Evolutionary conservation across 352 stramenopile species (phyloP).

Genomic region (Phytophthora multivora): DNA sequence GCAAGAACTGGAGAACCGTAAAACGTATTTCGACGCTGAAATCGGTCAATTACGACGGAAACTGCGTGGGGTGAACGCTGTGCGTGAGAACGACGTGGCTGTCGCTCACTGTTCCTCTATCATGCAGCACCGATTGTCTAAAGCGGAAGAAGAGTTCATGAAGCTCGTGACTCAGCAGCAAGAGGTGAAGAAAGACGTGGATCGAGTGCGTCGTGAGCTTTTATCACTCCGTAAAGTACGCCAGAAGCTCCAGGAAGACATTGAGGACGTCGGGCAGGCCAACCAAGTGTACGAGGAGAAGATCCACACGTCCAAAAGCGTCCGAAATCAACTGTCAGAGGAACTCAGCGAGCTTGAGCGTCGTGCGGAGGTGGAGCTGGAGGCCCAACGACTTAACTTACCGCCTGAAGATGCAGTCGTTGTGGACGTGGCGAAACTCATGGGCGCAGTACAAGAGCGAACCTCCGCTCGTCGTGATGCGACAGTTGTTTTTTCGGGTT

Average conservation of each 20-base stretch:
- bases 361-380: conserved; percentile 50
- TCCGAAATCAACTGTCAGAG: conserved; percentile 53
- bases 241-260: conserved; percentile 65
- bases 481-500: conserved; percentile 1
- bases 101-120: conserved; percentile 76
- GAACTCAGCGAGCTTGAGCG: conserved; percentile 68
- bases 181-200: conserved; percentile 63
- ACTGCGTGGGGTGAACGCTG: conserved; percentile 70
- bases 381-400: conserved; percentile 62
- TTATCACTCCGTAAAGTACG: conserved; percentile 62
- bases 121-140: conserved; percentile 75
- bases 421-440: conserved; percentile 64
- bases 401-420: conserved; percentile 67
- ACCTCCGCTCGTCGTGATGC: conserved; percentile 17
- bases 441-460: conserved; percentile 59
- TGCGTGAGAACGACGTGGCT: conserved; percentile 77
- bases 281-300: conserved; percentile 52
- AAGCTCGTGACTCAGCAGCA: conserved; percentile 72
- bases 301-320: conserved; percentile 49
- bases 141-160: conserved; percentile 82
- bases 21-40: conserved; percentile 48
- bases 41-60: conserved; percentile 56
- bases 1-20: conserved; percentile 45
- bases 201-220: conserved; percentile 61
- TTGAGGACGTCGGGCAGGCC: conserved; percentile 46